Percentiles rank a stretch among this genome's conserved stretches.
These are phyloP conservation scores for Aspergillus pseudonomiae DNA, from an alignment of 2,329 filamentous ascomycete species.

Conservation along the genomic window DNA sequence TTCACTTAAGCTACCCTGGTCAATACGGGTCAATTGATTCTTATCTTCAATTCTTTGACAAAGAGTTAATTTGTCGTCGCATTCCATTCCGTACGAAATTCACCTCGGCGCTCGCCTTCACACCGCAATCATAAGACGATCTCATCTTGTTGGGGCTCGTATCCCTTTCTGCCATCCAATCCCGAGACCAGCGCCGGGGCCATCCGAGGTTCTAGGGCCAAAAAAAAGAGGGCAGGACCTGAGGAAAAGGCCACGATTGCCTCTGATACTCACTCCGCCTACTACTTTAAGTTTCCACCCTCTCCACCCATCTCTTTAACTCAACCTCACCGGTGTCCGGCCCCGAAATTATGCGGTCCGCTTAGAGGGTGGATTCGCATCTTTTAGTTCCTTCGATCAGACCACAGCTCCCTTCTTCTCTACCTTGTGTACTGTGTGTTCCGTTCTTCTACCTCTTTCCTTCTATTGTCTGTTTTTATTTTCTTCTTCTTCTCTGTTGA, in stretches of 20 bases:
- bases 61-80: neutral
- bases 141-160: neutral
- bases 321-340: slow-evolving; percentile 16
- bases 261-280: slow-evolving; percentile 8
- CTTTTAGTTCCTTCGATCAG: slow-evolving; percentile 19
- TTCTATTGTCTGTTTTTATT: slow-evolving; percentile 6
- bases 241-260: slow-evolving; percentile 17
- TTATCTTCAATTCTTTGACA: neutral
- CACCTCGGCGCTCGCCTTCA: neutral
- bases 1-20: neutral
- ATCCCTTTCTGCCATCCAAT: slow-evolving; percentile 2
- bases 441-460: slow-evolving; percentile 8
- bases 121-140: neutral
- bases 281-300: slow-evolving; percentile 5
- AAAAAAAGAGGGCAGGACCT: neutral
- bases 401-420: slow-evolving; percentile 20
- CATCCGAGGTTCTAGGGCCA: neutral
- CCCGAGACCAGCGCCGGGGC: neutral
- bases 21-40: neutral
- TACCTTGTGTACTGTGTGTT: slow-evolving; percentile 12
- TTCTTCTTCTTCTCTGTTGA: slow-evolving; percentile 7
- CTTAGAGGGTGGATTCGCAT: slow-evolving; percentile 18
- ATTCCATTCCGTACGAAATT: neutral
- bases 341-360: slow-evolving; percentile 20
- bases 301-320: slow-evolving; percentile 2